Evolutionary conservation across 352 stramenopile genomes (phyloP).

Genomic region (Phytophthora sp.): DNA sequence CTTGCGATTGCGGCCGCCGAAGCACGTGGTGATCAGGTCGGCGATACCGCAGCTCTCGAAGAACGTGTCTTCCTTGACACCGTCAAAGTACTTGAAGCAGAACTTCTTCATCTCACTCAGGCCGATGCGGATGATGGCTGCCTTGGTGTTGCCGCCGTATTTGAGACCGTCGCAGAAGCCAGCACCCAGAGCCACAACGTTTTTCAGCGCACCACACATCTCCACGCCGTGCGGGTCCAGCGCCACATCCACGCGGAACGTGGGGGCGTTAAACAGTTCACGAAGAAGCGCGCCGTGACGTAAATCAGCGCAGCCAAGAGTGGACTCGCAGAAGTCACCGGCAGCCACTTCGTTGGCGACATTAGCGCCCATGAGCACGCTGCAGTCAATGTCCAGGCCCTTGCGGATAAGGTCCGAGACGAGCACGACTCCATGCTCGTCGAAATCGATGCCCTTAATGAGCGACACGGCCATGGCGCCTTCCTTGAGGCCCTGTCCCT

Average conservation of each 20-base stretch:
- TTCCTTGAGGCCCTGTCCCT: constrained; percentile 68
- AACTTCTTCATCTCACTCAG: constrained; percentile 96
- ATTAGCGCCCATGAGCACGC: constrained; percentile 97
- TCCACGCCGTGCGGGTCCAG: constrained; percentile 94
- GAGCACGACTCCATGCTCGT: constrained; percentile 81
- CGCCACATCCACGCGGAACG: constrained; percentile 95
- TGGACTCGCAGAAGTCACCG: constrained; percentile 97
- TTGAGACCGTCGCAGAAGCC: constrained; percentile 96
- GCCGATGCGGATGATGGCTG: constrained; percentile 95
- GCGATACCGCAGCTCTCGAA: constrained; percentile 97
- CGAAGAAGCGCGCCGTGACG: constrained; percentile 70
- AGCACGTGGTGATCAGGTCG: constrained; percentile 98
- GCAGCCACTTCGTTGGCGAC: constrained; percentile 96
- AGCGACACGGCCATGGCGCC: constrained; percentile 87
- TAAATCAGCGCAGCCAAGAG: constrained; percentile 89
- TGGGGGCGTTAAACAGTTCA: constrained; percentile 82
- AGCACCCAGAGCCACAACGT: constrained; percentile 97
- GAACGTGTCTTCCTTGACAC: constrained; percentile 94
- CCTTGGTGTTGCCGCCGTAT: constrained; percentile 97
- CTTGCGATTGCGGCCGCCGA: constrained; percentile 96
- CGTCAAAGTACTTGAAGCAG: constrained; percentile 94
- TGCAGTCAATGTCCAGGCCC: constrained; percentile 86
- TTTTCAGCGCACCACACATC: constrained; percentile 97
- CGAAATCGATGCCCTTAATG: constrained; percentile 93
- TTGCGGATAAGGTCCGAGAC: constrained; percentile 92